phyloP scores from a whole-genome alignment of 192 early-diverging fungal genomes.

The Linnemannia hyalina region DNA sequence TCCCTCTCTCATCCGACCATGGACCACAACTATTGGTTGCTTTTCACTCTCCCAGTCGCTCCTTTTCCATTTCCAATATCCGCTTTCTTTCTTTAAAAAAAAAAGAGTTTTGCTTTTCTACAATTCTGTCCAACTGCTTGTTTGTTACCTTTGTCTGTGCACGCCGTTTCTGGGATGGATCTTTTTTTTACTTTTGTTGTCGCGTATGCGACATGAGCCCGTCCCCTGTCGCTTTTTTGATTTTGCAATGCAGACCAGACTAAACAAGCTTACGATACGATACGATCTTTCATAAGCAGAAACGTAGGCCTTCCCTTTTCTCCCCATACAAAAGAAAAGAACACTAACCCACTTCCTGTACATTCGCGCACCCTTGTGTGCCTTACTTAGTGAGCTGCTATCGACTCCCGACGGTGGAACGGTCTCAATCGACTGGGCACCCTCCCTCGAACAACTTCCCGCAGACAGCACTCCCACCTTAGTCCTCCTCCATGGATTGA shows the following conservation, averaged over 20 bases:
- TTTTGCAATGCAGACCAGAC: background rate
- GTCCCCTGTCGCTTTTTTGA: background rate
- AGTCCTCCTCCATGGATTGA: slow-evolving; percentile 90
- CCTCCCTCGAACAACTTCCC: slow-evolving; percentile 65
- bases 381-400: slow-evolving; percentile 66
- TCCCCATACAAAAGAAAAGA: background rate
- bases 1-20: background rate
- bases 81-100: background rate
- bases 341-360: background rate
- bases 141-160: background rate
- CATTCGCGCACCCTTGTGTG: background rate
- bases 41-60: background rate
- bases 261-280: background rate
- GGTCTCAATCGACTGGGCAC: slow-evolving; percentile 91
- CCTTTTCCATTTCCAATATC: background rate
- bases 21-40: background rate
- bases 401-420: slow-evolving; percentile 88
- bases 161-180: background rate
- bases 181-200: background rate
- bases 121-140: background rate
- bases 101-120: background rate
- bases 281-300: background rate
- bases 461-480: slow-evolving; percentile 78
- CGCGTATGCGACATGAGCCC: background rate
- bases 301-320: background rate